Evolutionary conservation across 2,329 filamentous ascomycete genomes (phyloP), one percentile per base, ranked within the genome.

Genomic region (Periconia macrospinosa): DNA sequence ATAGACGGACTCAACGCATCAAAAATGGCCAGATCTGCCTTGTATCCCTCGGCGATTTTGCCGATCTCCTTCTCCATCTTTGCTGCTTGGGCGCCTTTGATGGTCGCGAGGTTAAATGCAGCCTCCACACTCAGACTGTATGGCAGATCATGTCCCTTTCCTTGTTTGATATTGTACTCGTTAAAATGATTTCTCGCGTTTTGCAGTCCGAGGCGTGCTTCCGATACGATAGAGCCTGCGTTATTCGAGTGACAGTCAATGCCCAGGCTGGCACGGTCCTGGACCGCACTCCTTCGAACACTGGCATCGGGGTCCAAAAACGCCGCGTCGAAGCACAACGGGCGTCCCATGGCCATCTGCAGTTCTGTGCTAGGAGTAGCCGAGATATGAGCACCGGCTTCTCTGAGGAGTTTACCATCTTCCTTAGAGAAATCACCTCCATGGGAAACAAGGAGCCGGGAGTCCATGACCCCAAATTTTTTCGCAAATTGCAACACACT

Each of bases 171-270:
- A 23, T 75, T 62, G 2, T 77, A 70, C n/a, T 76, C 63, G 43
- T 71, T 63, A 60, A 74, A 82, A 15, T 76, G 63, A 8, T 67
- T 62, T 2, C 82, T 73, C 2, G 73, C 75, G 7, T 68, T 69
- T 59, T 83, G 82, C 2, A 84, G 67, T 75, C 80, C 84, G 10
- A 85, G 59, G 2, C 81, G 75, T 1, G 82, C 79, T 61, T 85
- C 83, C 0, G 46, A 47, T 8, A 65, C 49, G 13, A 70, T 62
- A 37, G 83, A 81, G 2, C 75, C 74, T 1, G 76, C 78, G 57
- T 77, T 83, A 15, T 78, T 78, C 45, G 80, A 78, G 62, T 83
- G 80, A 1, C 80, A 84, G 59, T 85, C 82, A 11, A 85, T 73
- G 1, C 83, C 82, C 0, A 85, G 73, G 14, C 79, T 71, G 2